These are phyloP conservation scores for Paulownia fortunei DNA, from an alignment of 257 asterid species.

Conservation along the genomic window DNA sequence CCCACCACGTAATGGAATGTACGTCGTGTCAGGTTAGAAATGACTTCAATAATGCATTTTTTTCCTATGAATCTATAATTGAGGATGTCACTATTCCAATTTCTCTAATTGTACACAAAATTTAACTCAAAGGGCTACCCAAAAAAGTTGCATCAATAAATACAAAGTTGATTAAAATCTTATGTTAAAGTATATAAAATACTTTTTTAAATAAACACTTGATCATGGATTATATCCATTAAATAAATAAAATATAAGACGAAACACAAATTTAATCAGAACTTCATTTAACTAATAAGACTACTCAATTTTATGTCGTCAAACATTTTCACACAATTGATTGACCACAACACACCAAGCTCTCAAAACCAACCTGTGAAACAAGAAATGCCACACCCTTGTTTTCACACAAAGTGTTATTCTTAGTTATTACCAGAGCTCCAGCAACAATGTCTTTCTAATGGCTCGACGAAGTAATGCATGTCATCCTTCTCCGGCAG, in stretches of 20 bases:
- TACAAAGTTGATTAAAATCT: too few relatives aligned
- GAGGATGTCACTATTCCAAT: too few relatives aligned
- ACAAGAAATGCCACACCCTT: constrained; percentile 26
- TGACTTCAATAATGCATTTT: not conserved
- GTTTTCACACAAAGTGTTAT: constrained; percentile 22
- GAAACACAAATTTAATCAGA: too few relatives aligned
- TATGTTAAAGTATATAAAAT: too few relatives aligned
- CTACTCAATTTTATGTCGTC: too few relatives aligned
- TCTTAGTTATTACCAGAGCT: constrained; percentile 7
- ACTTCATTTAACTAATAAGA: too few relatives aligned
- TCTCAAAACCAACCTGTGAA: constrained; percentile 12
- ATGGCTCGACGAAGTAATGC: not conserved
- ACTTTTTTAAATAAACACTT: too few relatives aligned
- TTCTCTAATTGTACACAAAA: too few relatives aligned
- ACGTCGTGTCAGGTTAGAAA: not conserved
- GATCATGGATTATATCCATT: too few relatives aligned
- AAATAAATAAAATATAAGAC: too few relatives aligned
- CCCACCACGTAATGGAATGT: not conserved
- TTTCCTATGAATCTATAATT: too few relatives aligned
- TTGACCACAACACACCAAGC: constrained; percentile 5
- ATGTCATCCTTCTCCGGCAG: not conserved
- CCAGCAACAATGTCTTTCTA: not conserved
- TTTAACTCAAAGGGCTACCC: not conserved
- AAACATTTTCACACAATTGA: constrained; percentile 27
- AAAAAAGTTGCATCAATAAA: too few relatives aligned